A percentile compares a stretch with the other conserved stretches of the same genome.
These are phyloP conservation scores for Nidula niveotomentosa DNA, from an alignment of 1,284 basidiomycete species.

Conservation along the genomic window DNA sequence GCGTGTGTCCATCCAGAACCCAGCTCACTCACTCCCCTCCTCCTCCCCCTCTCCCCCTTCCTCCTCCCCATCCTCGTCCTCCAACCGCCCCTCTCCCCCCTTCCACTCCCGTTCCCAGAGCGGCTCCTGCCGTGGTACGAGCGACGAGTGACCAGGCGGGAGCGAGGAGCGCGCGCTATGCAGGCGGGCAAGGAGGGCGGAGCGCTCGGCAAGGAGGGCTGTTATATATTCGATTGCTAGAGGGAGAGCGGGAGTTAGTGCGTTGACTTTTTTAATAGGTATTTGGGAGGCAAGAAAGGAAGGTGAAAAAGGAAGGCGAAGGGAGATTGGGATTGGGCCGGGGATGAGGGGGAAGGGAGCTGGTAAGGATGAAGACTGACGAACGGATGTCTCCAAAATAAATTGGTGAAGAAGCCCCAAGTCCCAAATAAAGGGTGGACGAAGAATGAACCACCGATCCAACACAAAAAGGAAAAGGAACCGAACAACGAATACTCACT, in stretches of 20 bases:
- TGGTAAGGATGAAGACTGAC: too few relatives aligned
- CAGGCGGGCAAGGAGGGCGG: slow-evolving; percentile 55
- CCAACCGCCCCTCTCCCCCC: slow-evolving; percentile 57
- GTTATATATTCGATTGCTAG: slow-evolving; percentile 85
- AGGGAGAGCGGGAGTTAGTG: slow-evolving; percentile 6
- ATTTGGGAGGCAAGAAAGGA: background rate
- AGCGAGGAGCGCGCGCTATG: slow-evolving; percentile 56
- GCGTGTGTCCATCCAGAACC: background rate
- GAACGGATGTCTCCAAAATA: too few relatives aligned
- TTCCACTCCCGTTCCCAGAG: slow-evolving; percentile 80
- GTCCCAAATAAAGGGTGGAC: too few relatives aligned
- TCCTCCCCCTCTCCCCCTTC: slow-evolving; percentile 31
- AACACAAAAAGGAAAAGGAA: slow-evolving; percentile 3
- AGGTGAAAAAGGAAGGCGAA: background rate
- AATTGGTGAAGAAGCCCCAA: too few relatives aligned
- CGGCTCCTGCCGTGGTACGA: slow-evolving; percentile 38
- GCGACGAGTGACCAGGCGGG: slow-evolving; percentile 54
- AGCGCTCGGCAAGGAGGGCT: slow-evolving; percentile 57
- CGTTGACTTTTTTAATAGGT: too few relatives aligned
- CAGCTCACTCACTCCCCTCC: slow-evolving; percentile 10
- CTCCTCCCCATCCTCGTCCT: slow-evolving; percentile 47
- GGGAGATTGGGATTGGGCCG: background rate
- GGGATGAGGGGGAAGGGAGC: too few relatives aligned
- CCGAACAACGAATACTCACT: slow-evolving; percentile 49
- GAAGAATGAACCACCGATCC: too few relatives aligned